Percentiles rank a stretch among this genome's conserved stretches.
Conservation (phyloP, 495 filamentous ascomycete genomes). For the Bacidia gigantensis region DNA sequence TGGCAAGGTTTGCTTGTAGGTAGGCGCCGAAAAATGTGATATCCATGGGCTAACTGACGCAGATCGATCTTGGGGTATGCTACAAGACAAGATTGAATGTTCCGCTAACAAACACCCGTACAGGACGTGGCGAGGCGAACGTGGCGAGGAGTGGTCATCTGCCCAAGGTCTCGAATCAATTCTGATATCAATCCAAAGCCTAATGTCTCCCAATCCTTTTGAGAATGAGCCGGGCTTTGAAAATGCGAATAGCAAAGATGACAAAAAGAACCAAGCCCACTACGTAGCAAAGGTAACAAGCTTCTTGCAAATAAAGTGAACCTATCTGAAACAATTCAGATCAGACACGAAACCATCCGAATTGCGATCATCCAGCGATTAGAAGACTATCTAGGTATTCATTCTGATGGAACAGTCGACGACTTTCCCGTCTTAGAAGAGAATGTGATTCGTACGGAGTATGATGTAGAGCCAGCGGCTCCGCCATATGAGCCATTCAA, state of each 20-base stretch:
- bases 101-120: slow-evolving; percentile 20
- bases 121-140: slow-evolving; percentile 89
- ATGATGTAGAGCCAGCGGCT: slow-evolving; percentile 37
- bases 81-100: not conserved
- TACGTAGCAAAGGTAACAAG: slow-evolving; percentile 69
- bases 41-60: not conserved
- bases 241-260: slow-evolving; percentile 46
- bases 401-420: slow-evolving; percentile 33
- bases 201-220: slow-evolving; percentile 90
- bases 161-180: slow-evolving; percentile 93
- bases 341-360: slow-evolving; percentile 79
- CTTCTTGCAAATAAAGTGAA: not conserved
- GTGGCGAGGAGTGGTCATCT: slow-evolving; percentile 87
- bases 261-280: slow-evolving; percentile 61
- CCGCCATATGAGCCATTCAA: slow-evolving; percentile 64
- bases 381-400: slow-evolving; percentile 62
- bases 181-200: slow-evolving; percentile 85
- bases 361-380: slow-evolving; percentile 76
- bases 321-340: slow-evolving; percentile 33
- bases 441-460: slow-evolving; percentile 17
- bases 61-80: slow-evolving; percentile 84
- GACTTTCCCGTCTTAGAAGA: slow-evolving; percentile 20
- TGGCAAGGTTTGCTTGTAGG: slow-evolving; percentile 85
- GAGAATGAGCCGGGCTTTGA: slow-evolving; percentile 95
- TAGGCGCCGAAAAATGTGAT: not conserved